Base-by-base conservation (phyloP, 2,329 filamentous ascomycete species). In the Epichloe festucae region DNA sequence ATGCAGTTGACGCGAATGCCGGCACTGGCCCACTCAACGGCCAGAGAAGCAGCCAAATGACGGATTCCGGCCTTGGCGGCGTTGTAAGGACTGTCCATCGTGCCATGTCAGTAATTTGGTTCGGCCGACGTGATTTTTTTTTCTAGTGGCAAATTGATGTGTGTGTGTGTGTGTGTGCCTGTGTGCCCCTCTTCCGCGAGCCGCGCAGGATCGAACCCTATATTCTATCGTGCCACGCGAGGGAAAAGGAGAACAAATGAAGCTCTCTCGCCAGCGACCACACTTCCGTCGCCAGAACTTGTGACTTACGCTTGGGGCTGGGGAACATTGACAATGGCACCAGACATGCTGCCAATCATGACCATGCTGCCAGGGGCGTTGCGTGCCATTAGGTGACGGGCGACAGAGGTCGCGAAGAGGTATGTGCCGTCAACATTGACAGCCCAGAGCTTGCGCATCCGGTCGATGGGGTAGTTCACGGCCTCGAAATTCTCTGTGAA, bases 401-500 rank as follows among this genome's bases (percentile, higher is more conserved):
- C 91, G 8, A 95, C 85, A 5, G 80, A 81, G 23, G 84, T 85
- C 3, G 90, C 87, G 64, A 91, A 95, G 38, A 95, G 75, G 66
- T 94, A 96, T 51, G 90, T 95, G 21, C 91, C 91, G 62, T 83
- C 88, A 1, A 97, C 89, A 58, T 96, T 95, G 64, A 96, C 91
- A 48, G 82, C 83, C 89, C 89, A 96, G 15, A 97, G 81, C 74
- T 95, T 94, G 69, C 90, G 82, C 69, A 96, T 84, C 58, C 90
- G 85, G 60, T 95, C 89, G 59, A 90, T 81, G 1, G 90, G 90
- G 71, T 97, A 97, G 59, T 84, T 82, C 62, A 90, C 85, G 46
- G 91, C 91, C 62, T 94, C 85, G 63, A 89, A 94, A 73, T 96
- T 96, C 73, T 96, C 91, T 14, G 88, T 93, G 72, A 97, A 95